These are phyloP conservation scores for Polyplosphaeria fusca DNA, from an alignment of 495 filamentous ascomycete genomes.

Conservation along the genomic window DNA sequence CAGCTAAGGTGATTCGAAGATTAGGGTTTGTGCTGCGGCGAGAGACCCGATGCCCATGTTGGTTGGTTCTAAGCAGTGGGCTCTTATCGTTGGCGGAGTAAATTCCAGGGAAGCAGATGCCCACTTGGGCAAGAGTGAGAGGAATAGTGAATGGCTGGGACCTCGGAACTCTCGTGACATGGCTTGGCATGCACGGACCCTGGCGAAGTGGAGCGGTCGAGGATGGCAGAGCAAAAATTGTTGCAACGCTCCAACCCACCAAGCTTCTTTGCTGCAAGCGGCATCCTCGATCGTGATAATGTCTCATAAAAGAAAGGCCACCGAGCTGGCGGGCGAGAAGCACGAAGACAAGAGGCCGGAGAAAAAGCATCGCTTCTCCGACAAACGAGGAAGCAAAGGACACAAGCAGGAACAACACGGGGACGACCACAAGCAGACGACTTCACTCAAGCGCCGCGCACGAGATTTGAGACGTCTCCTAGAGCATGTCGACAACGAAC, in stretches of 20 bases:
- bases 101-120: too few species aligned
- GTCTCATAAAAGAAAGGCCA: slow-evolving; percentile 31
- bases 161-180: too few species aligned
- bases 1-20: too few species aligned
- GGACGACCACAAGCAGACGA: slow-evolving; percentile 23
- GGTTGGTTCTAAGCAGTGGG: too few species aligned
- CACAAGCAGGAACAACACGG: neutral
- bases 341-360: neutral
- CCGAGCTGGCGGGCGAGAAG: slow-evolving; percentile 9
- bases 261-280: neutral
- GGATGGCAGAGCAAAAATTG: slow-evolving; percentile 6
- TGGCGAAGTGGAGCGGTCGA: slow-evolving; percentile 3
- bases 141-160: too few species aligned
- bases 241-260: neutral
- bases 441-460: slow-evolving; percentile 56
- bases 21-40: too few species aligned
- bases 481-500: slow-evolving; percentile 47
- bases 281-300: slow-evolving; percentile 11
- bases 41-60: too few species aligned
- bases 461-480: slow-evolving; percentile 63
- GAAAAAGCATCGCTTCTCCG: slow-evolving; percentile 20
- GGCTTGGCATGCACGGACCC: too few species aligned
- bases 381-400: neutral
- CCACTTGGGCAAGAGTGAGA: too few species aligned
- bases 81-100: too few species aligned